Conservation (phyloP, 257 asterid genomes). For the Lantana camara region DNA sequence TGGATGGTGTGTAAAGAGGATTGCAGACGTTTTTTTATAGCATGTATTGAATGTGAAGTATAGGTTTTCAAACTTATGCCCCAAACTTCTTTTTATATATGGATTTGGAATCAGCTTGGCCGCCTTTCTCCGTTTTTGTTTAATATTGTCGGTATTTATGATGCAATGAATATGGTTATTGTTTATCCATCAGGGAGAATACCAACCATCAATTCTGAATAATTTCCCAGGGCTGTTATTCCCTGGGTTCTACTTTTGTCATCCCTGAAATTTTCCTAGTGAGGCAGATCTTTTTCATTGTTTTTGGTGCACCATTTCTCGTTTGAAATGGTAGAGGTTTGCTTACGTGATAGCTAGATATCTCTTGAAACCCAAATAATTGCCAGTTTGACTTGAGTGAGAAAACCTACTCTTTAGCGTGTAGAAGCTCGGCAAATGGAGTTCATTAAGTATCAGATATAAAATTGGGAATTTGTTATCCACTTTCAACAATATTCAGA, state of each 20-base stretch:
- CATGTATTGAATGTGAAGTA: conserved; percentile 30
- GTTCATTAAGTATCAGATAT: too few relatives aligned
- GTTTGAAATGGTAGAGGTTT: too few relatives aligned
- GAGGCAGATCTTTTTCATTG: neutral
- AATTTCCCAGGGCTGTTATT: neutral
- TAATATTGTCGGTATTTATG: too few relatives aligned
- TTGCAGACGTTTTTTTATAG: conserved; percentile 21
- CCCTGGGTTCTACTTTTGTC: neutral
- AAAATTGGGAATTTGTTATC: too few relatives aligned
- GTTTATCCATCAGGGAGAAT: neutral
- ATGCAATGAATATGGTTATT: neutral
- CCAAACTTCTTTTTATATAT: neutral
- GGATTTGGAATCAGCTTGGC: neutral
- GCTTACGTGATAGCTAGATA: too few relatives aligned
- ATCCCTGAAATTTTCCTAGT: neutral
- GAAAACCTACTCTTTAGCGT: too few relatives aligned
- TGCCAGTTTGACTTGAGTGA: too few relatives aligned
- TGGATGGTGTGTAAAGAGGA: conserved; percentile 47
- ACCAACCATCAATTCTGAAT: neutral
- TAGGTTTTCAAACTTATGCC: neutral
- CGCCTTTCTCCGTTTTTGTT: neutral
- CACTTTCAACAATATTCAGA: too few relatives aligned
- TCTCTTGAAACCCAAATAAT: too few relatives aligned
- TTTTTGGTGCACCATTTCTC: too few relatives aligned
- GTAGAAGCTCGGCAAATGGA: too few relatives aligned